Base-by-base conservation (phyloP, 2,329 filamentous ascomycete species). In the Hypoxylon sp. region DNA sequence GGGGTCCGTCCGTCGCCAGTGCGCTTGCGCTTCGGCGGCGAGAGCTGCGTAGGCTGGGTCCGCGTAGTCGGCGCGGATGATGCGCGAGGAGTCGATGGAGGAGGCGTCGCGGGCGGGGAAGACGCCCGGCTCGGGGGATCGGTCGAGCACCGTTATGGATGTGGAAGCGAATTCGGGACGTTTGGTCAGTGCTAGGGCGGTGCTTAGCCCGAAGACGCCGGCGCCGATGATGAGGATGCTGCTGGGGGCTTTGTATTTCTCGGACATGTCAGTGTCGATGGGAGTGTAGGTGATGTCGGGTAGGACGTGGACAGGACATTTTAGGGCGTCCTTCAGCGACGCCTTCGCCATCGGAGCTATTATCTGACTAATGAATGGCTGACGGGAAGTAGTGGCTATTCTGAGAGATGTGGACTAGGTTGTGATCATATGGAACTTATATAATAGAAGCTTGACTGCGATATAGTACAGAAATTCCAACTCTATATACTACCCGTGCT, bases 1-100 rank as follows among this genome's bases (percentile, higher is more conserved):
- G 8, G 86, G 81, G 36, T 76, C 78, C 30, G 84, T 79, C 76
- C 85, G 86, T 71, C 90, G 87, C 92, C 89, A 96, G 74, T 85
- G 81, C 16, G 83, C 78, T 73, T 92, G 91, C 1, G 93, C 93
- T 33, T 87, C 82, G 16, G 87, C 84, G 18, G 90, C 93, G 46
- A 98, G 87, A 14, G 83, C 80, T 4, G 93, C 87, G 78, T 98
- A 98, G 20, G 89, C 86, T 0, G 87, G 81, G 74, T 95, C 89
- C 4, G 92, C 89, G 75, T 98, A 98, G 82, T 98, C 95, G 52
- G 87, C 80, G 60, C 89, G 84, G 68, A 91, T 83, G 71, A 90
- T 89, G 69, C 88, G 85, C 12, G 87, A 89, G 3, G 82, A 83
- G 78, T 91, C 88, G 73, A 89, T 83, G 68, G 85, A 88, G 52